Conservation (phyloP, 805 yeast genomes). For the Lipomyces lipofer region DNA sequence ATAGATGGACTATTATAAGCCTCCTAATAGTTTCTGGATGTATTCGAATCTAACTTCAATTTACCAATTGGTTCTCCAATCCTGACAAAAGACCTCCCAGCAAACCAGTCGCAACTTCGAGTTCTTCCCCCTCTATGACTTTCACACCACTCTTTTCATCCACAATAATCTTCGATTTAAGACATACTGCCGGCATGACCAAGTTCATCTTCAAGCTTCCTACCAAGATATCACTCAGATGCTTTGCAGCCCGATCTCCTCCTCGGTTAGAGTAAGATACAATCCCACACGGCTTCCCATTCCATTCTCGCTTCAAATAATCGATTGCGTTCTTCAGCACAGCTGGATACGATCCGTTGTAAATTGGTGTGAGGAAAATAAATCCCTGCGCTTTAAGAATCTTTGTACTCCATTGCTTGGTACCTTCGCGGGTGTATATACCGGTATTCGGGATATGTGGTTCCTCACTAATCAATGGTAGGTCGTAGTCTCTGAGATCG, state of each 20-base stretch:
- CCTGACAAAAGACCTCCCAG: too few species aligned
- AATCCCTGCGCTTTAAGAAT: conserved; percentile 33
- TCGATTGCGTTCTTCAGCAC: conserved; percentile 44
- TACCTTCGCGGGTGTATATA: conserved; percentile 19
- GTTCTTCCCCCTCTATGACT: too few species aligned
- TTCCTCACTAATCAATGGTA: conserved; percentile 14
- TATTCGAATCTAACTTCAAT: too few species aligned
- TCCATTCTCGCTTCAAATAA: conserved; percentile 42
- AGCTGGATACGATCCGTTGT: conserved; percentile 45
- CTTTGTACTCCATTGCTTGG: conserved; percentile 13
- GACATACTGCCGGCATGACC: too few species aligned
- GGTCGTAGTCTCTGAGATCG: conserved; percentile 15
- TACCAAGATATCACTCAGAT: not conserved
- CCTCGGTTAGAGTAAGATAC: conserved; percentile 35
- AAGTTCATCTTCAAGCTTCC: conserved; percentile 8
- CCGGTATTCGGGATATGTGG: conserved; percentile 19
- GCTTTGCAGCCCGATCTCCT: conserved; percentile 12
- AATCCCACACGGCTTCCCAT: conserved; percentile 40
- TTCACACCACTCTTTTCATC: too few species aligned
- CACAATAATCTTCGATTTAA: too few species aligned
- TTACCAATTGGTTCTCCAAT: too few species aligned
- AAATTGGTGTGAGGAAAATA: conserved; percentile 44
- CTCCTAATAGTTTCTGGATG: too few species aligned
- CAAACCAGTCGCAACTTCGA: too few species aligned
- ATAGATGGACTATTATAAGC: too few species aligned